These are phyloP conservation scores for Hypoxylon sp. DNA, from an alignment of 2,329 filamentous ascomycete genomes.

Conservation along the genomic window DNA sequence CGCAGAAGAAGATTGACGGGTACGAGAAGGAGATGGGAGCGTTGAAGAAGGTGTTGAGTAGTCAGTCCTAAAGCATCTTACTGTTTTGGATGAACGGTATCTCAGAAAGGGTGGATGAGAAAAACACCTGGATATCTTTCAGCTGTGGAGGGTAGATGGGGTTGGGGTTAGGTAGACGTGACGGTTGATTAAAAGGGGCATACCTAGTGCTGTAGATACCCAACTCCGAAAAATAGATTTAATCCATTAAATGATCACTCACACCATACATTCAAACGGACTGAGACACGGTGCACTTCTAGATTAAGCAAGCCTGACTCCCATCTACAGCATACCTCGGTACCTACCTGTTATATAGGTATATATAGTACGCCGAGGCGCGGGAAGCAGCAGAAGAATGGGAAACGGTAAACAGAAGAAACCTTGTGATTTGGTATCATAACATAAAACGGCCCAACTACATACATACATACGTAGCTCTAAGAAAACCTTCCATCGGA, in stretches of 20 bases:
- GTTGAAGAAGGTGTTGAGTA: slow-evolving; percentile 77
- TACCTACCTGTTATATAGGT: too few species aligned
- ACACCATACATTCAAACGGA: neutral
- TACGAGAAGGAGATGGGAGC: slow-evolving; percentile 78
- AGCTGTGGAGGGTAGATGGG: neutral
- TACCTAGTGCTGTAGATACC: slow-evolving; percentile 37
- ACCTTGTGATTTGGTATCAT: slow-evolving; percentile 39
- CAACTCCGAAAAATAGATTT: too few species aligned
- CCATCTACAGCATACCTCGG: too few species aligned
- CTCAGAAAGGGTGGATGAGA: neutral
- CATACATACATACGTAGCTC: too few species aligned
- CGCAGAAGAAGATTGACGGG: slow-evolving; percentile 78
- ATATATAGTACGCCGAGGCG: neutral
- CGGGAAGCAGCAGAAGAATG: neutral
- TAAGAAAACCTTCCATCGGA: neutral
- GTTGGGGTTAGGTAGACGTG: neutral
- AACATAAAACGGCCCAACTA: slow-evolving; percentile 9
- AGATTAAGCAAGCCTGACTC: neutral
- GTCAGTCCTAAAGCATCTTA: slow-evolving; percentile 46
- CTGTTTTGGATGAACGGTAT: neutral
- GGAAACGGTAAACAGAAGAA: slow-evolving; percentile 4
- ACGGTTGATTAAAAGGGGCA: neutral
- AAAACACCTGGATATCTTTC: neutral
- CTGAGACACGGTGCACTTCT: neutral
- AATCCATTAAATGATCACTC: neutral